Conservation (phyloP, 257 asterid species). For the Primulina eburnea region DNA sequence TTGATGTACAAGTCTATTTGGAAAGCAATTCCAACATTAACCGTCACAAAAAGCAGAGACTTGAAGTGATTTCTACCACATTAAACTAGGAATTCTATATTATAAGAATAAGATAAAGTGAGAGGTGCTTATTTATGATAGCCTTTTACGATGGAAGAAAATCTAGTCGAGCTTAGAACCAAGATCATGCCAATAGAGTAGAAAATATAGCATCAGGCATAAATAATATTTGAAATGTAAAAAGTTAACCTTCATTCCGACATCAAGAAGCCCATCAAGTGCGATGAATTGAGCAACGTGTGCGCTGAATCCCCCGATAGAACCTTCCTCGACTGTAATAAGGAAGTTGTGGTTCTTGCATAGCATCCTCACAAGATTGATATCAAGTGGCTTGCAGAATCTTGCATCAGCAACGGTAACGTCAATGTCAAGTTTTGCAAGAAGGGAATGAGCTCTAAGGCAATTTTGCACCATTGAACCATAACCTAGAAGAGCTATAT, state of each 20-base stretch:
- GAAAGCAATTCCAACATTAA: background rate
- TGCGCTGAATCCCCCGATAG: slow-evolving; percentile 82
- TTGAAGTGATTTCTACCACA: background rate
- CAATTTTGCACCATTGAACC: slow-evolving; percentile 92
- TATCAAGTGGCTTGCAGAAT: slow-evolving; percentile 92
- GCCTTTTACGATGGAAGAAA: background rate
- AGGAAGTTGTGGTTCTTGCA: slow-evolving; percentile 63
- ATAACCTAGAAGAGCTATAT: slow-evolving; percentile 73
- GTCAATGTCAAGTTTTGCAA: slow-evolving; percentile 57
- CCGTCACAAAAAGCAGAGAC: background rate
- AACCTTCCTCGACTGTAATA: slow-evolving; percentile 83
- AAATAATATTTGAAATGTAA: background rate
- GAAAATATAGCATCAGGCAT: background rate
- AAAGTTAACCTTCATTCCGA: slow-evolving; percentile 61
- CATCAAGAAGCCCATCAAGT: slow-evolving; percentile 80
- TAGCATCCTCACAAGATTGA: slow-evolving; percentile 48
- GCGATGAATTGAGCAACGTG: slow-evolving; percentile 80
- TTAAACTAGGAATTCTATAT: background rate
- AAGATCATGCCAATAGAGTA: background rate
- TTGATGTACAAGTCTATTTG: background rate
- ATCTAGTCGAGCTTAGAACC: background rate
- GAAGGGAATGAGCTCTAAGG: slow-evolving; percentile 73
- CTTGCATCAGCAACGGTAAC: slow-evolving; percentile 94
- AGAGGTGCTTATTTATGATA: too few relatives aligned
- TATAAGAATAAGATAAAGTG: too few relatives aligned